These are phyloP conservation scores for Terana coerulea DNA, from an alignment of 768 basidiomycete genomes.

Conservation along the genomic window DNA sequence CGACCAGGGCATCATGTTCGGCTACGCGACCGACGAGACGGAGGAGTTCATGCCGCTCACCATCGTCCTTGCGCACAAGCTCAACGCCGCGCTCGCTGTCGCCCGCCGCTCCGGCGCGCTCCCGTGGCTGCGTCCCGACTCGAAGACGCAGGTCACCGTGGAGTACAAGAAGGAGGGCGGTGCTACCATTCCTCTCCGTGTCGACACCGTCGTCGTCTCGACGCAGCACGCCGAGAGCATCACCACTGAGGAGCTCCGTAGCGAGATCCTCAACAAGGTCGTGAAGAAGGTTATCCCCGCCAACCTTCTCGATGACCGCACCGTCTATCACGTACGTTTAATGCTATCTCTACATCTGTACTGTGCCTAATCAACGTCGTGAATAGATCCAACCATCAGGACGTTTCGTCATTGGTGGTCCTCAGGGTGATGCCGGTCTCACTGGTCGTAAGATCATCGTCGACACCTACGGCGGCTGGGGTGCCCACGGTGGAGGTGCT, in stretches of 20 bases:
- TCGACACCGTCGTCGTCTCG: conserved; percentile 97
- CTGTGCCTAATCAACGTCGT: neutral
- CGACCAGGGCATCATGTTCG: conserved; percentile 99
- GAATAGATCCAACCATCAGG: conserved; percentile 95
- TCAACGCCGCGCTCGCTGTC: conserved; percentile 92
- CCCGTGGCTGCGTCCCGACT: conserved; percentile 94
- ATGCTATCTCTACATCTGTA: neutral
- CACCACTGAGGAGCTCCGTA: conserved; percentile 86
- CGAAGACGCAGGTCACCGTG: conserved; percentile 99
- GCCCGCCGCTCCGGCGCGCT: conserved; percentile 84
- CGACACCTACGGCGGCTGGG: conserved; percentile 99
- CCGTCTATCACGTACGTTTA: conserved; percentile 88
- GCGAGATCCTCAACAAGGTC: conserved; percentile 88
- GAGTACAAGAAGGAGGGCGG: conserved; percentile 99
- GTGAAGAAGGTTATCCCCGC: conserved; percentile 93
- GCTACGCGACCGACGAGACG: conserved; percentile 95
- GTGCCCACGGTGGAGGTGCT: conserved; percentile 98
- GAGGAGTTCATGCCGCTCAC: conserved; percentile 97
- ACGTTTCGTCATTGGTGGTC: conserved; percentile 99
- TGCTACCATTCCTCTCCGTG: conserved; percentile 91
- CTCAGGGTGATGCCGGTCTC: conserved; percentile 98
- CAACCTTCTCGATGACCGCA: conserved; percentile 83
- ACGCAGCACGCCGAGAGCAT: conserved; percentile 98
- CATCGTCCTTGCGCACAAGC: conserved; percentile 95
- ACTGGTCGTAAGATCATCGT: conserved; percentile 99